Percentiles rank a stretch among this genome's conserved stretches.
phyloP scores from a whole-genome alignment of 2,329 filamentous ascomycete species.

The Boeremia exigua region DNA sequence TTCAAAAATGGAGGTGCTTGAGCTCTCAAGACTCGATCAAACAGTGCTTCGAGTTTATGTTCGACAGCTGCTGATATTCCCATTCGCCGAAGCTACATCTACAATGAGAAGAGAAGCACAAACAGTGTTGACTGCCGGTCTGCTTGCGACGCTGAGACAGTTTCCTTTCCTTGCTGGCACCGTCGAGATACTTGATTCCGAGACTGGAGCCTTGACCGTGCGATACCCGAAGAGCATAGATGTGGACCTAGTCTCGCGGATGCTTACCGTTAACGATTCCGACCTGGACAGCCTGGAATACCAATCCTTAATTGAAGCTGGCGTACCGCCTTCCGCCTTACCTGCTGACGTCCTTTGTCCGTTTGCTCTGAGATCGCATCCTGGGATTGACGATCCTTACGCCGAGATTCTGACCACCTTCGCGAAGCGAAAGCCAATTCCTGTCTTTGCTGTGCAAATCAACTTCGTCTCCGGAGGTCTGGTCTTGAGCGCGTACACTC shows the following conservation, averaged over 20 bases:
- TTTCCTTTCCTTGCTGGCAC: conserved; percentile 12
- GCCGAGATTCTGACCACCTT: conserved; percentile 16
- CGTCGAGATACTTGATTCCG: background rate
- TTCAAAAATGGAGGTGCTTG: background rate
- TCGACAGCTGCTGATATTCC: conserved; percentile 9
- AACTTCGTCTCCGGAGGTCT: conserved; percentile 37
- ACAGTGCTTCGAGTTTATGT: conserved; percentile 9
- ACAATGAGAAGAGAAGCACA: background rate
- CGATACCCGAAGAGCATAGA: background rate
- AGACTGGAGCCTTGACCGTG: background rate
- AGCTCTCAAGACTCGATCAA: conserved; percentile 3
- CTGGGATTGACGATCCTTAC: conserved; percentile 22
- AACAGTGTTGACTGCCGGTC: background rate
- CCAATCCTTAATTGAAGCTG: background rate
- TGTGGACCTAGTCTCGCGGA: background rate
- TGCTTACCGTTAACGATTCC: background rate
- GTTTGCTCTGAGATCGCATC: conserved; percentile 15
- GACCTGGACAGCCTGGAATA: background rate
- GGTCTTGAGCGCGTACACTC: conserved; percentile 33
- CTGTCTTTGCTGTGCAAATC: conserved; percentile 30
- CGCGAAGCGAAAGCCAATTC: conserved; percentile 15
- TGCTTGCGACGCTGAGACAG: background rate
- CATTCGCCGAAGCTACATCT: background rate
- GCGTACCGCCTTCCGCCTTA: conserved; percentile 17
- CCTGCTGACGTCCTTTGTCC: conserved; percentile 20